phyloP scores from a whole-genome alignment of 306 rosid species.

The Crataegus laevigata region DNA sequence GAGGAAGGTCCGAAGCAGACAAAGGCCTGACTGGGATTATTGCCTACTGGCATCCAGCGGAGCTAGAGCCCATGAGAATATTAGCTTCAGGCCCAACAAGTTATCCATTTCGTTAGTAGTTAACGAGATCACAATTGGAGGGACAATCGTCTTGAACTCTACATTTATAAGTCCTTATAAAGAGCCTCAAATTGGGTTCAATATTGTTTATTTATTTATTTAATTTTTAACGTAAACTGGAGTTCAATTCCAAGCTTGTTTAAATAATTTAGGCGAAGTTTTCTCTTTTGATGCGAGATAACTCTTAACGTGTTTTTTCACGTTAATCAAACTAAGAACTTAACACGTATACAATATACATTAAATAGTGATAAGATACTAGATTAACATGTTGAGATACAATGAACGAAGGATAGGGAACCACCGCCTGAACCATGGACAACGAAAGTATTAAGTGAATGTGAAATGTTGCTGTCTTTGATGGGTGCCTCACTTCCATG shows the following conservation, averaged over 20 bases:
- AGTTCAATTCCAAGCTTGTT: no score
- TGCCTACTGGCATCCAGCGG: not conserved
- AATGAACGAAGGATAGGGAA: not conserved
- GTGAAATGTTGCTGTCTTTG: not conserved
- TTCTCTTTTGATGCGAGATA: no score
- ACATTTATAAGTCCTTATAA: not conserved
- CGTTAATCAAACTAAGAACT: not conserved
- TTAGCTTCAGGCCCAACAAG: not conserved
- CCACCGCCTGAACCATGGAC: not conserved
- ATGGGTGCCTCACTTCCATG: not conserved
- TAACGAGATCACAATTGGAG: not conserved
- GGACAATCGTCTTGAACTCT: not conserved
- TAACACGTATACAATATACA: no score
- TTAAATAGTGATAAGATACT: no score
- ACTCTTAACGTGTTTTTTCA: no score
- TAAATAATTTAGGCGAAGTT: no score
- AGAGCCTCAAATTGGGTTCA: not conserved
- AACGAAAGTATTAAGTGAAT: not conserved
- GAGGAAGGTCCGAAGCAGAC: not conserved
- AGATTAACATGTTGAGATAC: not conserved
- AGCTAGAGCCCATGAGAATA: not conserved
- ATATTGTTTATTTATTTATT: no score
- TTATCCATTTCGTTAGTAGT: not conserved
- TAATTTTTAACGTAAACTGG: no score
- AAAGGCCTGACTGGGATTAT: not conserved